A percentile compares a stretch with the other conserved stretches of the same genome.
Conservation (phyloP, 2,329 filamentous ascomycete genomes). For the Stachybotrys elegans region DNA sequence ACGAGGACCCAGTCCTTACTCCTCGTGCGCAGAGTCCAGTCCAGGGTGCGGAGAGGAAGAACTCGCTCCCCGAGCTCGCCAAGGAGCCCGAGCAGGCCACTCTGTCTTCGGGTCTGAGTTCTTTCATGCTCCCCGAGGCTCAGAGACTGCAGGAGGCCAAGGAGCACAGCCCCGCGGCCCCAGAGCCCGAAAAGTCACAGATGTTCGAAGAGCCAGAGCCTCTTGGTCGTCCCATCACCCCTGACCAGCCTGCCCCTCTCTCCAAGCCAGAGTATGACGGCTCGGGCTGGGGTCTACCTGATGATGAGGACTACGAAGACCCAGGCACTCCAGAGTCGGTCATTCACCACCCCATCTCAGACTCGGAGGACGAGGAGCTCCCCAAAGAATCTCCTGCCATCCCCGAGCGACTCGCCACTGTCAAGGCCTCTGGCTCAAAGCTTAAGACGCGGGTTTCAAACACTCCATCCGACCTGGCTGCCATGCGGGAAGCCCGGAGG, state of each 20-base stretch:
- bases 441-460: conserved; percentile 86
- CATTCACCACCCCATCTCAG: conserved; percentile 66
- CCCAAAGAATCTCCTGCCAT: conserved; percentile 56
- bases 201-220: conserved; percentile 28
- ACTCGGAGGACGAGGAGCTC: conserved; percentile 34
- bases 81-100: conserved; percentile 27
- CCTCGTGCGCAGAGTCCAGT: conserved; percentile 37
- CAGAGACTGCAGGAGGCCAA: conserved; percentile 23
- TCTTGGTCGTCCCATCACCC: conserved; percentile 41
- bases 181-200: conserved; percentile 11
- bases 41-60: conserved; percentile 14
- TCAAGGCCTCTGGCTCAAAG: conserved; percentile 77
- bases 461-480: conserved; percentile 75
- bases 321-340: conserved; percentile 83
- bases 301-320: conserved; percentile 50
- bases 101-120: conserved; percentile 39
- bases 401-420: conserved; percentile 79
- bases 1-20: conserved; percentile 43
- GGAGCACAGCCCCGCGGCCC: conserved; percentile 11
- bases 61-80: conserved; percentile 32
- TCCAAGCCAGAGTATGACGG: conserved; percentile 62
- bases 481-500: conserved; percentile 82
- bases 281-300: conserved; percentile 53
- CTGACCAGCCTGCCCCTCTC: conserved; percentile 42
- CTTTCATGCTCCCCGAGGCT: conserved; percentile 41